Evolutionary conservation across 352 stramenopile genomes (phyloP).

Genomic region (Phytopythium boreale): DNA sequence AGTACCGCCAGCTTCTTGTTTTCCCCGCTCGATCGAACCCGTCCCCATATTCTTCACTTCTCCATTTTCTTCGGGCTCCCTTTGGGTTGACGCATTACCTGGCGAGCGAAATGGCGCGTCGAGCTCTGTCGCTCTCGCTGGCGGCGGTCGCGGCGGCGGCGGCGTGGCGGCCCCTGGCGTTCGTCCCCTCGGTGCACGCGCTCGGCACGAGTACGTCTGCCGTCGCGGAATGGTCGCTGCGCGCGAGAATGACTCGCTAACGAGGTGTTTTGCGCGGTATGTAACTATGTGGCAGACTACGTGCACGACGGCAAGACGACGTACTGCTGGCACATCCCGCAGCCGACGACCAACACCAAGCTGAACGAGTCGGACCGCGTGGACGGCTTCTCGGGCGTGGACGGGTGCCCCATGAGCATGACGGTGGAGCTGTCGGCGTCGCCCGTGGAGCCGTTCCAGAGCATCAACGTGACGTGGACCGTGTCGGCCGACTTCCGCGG

Average conservation of each 20-base stretch:
- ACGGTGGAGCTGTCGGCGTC: constrained; percentile 26
- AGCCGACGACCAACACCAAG: constrained; percentile 33
- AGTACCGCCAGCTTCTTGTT: no score
- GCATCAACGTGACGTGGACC: constrained; percentile 46
- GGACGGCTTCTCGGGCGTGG: constrained; percentile 24
- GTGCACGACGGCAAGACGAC: constrained; percentile 33
- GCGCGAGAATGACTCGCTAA: not conserved
- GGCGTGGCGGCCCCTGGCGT: constrained; percentile 11
- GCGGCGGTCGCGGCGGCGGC: constrained; percentile 7
- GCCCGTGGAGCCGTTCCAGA: constrained; percentile 28
- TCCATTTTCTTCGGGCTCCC: not conserved
- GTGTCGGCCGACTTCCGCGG: constrained; percentile 40
- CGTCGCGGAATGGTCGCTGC: not conserved
- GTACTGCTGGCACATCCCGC: constrained; percentile 57
- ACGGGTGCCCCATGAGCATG: constrained; percentile 45
- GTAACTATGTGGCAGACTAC: constrained; percentile 25
- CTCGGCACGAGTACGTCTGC: constrained; percentile 45
- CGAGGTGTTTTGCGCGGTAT: not conserved
- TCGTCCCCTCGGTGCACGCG: constrained; percentile 10
- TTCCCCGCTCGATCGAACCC: no score
- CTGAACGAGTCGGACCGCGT: constrained; percentile 43
- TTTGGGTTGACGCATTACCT: not conserved
- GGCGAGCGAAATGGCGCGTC: constrained; percentile 13
- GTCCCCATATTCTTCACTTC: not conserved
- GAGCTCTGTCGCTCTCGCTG: constrained; percentile 11